Base-by-base conservation (phyloP, 2,329 filamentous ascomycete species). In the Delphinella strobiligena region DNA sequence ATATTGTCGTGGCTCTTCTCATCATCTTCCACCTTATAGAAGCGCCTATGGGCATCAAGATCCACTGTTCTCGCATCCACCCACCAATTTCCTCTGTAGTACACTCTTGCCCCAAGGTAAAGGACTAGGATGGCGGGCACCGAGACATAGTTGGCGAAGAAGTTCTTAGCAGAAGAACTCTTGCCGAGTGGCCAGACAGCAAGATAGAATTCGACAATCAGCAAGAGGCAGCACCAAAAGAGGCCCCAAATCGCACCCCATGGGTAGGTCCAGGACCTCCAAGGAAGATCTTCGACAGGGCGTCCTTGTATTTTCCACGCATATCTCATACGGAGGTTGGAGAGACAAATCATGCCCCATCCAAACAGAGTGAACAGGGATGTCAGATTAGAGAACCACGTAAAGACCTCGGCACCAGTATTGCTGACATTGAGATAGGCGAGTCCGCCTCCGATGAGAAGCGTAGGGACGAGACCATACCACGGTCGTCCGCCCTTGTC, bases 331-430 rank as follows among this genome's bases (percentile, higher is more conserved):
- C 79, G 76, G 45, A 85, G 76, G 51, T 85, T 80, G 2, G 75
- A 80, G 48, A 82, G 72, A 18, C 71, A 77, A 49, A 85, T 84
- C 24, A 69, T 69, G 2, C 68, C 80, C 80, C 80, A 85, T 31
- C 82, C 79, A 2, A 84, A 55, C 51, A 84, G 84, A 0, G 79
- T 82, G 31, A 75, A 77, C 2, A 83, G 78, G 3, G 80, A 80
- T 5, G 69, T 74, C 1, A 83, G 63, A 50, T 81, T 82, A 51
- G 83, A 74, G 44, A 85, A 37, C 60, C 62, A 64, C 38, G 52
- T 54, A 45, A 65, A 64, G 12, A 65, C 61, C 4, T 48, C 49
- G 2, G 56, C 48, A n/a, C 58, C 56, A 2, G 51, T 55, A 31
- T 49, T 53, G 31, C 51, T 56, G 1, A 63, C 49, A 31, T 61